These are phyloP conservation scores for Pholiota microspora DNA, from an alignment of 768 basidiomycete genomes.

Conservation along the genomic window DNA sequence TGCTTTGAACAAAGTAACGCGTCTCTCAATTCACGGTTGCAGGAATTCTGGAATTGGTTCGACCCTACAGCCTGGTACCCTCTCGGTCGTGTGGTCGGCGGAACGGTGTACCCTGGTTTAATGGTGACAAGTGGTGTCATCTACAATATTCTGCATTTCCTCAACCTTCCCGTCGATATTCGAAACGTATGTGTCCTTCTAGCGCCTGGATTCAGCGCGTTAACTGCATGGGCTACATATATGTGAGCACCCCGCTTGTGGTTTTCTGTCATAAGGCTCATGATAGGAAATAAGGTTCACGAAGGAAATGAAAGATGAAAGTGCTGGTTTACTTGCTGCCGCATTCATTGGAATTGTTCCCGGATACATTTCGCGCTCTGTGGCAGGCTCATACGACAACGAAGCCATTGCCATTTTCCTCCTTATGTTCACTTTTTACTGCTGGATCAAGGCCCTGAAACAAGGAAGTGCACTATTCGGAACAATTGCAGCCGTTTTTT, in stretches of 20 bases:
- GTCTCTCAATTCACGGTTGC: conserved; percentile 1
- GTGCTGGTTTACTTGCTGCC: conserved; percentile 95
- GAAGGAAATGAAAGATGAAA: conserved; percentile 92
- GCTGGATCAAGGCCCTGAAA: conserved; percentile 96
- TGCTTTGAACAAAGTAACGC: neutral
- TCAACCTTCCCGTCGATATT: conserved; percentile 97
- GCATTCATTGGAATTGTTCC: conserved; percentile 98
- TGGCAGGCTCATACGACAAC: conserved; percentile 99
- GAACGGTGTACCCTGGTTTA: conserved; percentile 96
- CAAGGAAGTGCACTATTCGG: conserved; percentile 91
- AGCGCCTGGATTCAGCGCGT: conserved; percentile 94
- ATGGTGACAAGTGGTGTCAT: conserved; percentile 99
- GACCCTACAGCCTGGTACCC: conserved; percentile 99
- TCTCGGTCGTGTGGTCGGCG: conserved; percentile 95
- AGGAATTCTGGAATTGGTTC: conserved; percentile 99
- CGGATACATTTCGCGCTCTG: conserved; percentile 97
- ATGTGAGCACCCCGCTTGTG: conserved; percentile 50
- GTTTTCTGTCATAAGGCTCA: neutral
- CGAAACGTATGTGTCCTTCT: conserved; percentile 95
- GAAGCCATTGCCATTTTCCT: conserved; percentile 99
- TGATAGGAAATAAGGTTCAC: conserved; percentile 67
- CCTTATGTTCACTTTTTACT: conserved; percentile 98
- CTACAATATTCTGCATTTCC: conserved; percentile 82
- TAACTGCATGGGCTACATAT: conserved; percentile 96
- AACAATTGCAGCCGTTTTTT: conserved; percentile 89